A percentile compares a stretch with the other conserved stretches of the same genome.
Evolutionary conservation across 495 filamentous ascomycete genomes (phyloP).

Genomic region (Diplogelasinospora grovesii): DNA sequence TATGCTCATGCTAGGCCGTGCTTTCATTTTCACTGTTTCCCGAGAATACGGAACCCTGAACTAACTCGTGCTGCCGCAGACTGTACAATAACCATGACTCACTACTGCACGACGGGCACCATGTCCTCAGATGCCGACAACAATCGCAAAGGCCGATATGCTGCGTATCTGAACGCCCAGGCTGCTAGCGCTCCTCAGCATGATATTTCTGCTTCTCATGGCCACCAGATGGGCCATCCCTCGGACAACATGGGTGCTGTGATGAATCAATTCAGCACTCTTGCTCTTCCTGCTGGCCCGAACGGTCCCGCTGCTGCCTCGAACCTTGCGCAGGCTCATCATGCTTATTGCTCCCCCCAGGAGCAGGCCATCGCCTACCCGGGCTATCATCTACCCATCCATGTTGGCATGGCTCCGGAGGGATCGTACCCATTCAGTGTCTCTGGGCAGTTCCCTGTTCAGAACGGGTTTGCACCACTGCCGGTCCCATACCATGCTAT

Average conservation of each 20-base stretch:
- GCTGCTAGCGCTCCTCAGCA: slow-evolving; percentile 15
- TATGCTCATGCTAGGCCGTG: no score
- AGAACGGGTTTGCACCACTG: slow-evolving; percentile 24
- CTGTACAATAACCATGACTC: slow-evolving; percentile 16
- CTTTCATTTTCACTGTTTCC: no score
- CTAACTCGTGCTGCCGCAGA: no score
- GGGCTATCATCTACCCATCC: slow-evolving; percentile 23
- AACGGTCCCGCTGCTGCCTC: slow-evolving; percentile 11
- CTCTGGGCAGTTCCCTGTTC: slow-evolving; percentile 29
- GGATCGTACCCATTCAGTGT: slow-evolving; percentile 19
- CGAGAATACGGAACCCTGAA: no score
- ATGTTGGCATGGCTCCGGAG: slow-evolving; percentile 26
- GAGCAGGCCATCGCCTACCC: slow-evolving; percentile 29
- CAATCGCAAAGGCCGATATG: slow-evolving; percentile 21
- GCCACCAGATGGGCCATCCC: slow-evolving; percentile 20
- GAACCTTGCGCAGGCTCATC: slow-evolving; percentile 18
- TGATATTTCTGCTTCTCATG: slow-evolving; percentile 15
- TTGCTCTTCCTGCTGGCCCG: slow-evolving; percentile 26
- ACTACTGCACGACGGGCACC: slow-evolving; percentile 16
- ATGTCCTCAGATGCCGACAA: slow-evolving; percentile 20
- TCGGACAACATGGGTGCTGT: slow-evolving; percentile 23
- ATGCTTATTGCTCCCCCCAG: slow-evolving; percentile 24
- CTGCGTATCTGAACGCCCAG: slow-evolving; percentile 20
- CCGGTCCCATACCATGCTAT: slow-evolving; percentile 30
- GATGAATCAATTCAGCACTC: slow-evolving; percentile 34